Base-by-base conservation (phyloP, 495 filamentous ascomycete species). In the Rhizodiscina lignyota region DNA sequence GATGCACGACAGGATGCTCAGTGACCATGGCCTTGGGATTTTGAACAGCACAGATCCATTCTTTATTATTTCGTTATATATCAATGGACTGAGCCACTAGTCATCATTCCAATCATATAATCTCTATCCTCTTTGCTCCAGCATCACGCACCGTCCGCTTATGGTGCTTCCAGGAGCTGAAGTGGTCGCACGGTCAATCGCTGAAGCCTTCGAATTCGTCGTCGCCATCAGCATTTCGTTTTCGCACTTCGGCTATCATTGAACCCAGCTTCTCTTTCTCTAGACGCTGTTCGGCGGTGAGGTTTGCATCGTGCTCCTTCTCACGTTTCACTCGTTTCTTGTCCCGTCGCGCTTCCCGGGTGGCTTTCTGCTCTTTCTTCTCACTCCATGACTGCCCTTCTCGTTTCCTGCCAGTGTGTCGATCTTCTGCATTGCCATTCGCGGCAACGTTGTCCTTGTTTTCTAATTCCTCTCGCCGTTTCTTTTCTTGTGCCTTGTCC, bases 321-420 rank as follows among this genome's bases (percentile, higher is more conserved):
- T 91, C 81, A 32, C 76, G 66, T 52, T 70, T 76, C 33, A 67
- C 65, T 35, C 69, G 61, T 56, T 85, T 86, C 64, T 74, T 75
- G 39, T 86, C 83, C 33, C 79, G 66, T 39, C 83, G 63, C 42
- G 55, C 63, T 34, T 73, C 66, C 39, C 72, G 74, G 37, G 67
- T 56, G 1, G 78, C 76, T 40, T 76, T 74, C 18, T 63, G 58
- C 28, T 87, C 83, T 18, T 69, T 62, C 57, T 94, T 87, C 22
- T 67, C 67, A 51, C 78, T 91, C 89, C 89, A 97, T 2, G 89
- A 78, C 32, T 72, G 64, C 38, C 56, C 66, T 40, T 66, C 62
- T 55, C 68, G 49, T 47, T 74, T 66, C 48, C 35, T n/a, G 57
- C 45, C 8, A 48, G 49, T 5, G 34, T 5, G 4, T 40, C 24